Percentiles rank a stretch among this genome's conserved stretches.
phyloP scores from a whole-genome alignment of 1,284 basidiomycete species.

The Thecaphora thlaspeos region DNA sequence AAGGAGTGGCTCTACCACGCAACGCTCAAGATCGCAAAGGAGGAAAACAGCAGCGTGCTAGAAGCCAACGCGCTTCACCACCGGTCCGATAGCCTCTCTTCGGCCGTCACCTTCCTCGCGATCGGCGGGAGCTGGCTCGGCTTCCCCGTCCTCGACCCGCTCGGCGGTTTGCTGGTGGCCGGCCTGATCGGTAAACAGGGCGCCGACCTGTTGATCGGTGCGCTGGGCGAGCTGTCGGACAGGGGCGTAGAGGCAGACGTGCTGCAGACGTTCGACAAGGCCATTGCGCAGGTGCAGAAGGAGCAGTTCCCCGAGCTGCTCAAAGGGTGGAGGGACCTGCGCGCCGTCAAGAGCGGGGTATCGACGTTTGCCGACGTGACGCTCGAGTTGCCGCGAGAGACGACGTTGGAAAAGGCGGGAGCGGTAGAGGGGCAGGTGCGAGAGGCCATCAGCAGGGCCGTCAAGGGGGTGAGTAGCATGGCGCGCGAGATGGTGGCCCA shows the following conservation, averaged over 20 bases:
- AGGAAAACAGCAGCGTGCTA: constrained; percentile 85
- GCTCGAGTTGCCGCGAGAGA: constrained; percentile 30
- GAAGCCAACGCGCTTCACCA: constrained; percentile 69
- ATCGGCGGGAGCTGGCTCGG: constrained; percentile 75
- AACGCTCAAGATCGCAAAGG: constrained; percentile 71
- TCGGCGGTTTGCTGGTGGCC: constrained; percentile 88
- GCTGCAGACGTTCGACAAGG: constrained; percentile 64
- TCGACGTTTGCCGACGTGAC: constrained; percentile 49
- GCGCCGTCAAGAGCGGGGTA: constrained; percentile 48
- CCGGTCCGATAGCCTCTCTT: constrained; percentile 71
- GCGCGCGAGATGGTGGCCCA: background rate
- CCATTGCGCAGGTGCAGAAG: constrained; percentile 55
- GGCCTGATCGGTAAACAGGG: constrained; percentile 85
- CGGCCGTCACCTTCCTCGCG: constrained; percentile 48
- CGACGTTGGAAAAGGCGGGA: constrained; percentile 26
- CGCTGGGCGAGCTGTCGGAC: constrained; percentile 81
- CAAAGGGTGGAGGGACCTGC: constrained; percentile 38
- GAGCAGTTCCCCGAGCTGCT: constrained; percentile 7
- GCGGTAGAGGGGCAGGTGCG: constrained; percentile 32
- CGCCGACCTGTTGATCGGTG: constrained; percentile 68
- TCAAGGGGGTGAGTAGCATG: constrained; percentile 27
- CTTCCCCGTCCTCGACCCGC: constrained; percentile 81
- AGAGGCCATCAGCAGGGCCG: constrained; percentile 13
- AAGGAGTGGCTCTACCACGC: constrained; percentile 85
- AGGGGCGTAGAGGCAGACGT: constrained; percentile 71